These are phyloP conservation scores for Lichina pygmaea DNA, from an alignment of 495 filamentous ascomycete genomes.

Conservation along the genomic window DNA sequence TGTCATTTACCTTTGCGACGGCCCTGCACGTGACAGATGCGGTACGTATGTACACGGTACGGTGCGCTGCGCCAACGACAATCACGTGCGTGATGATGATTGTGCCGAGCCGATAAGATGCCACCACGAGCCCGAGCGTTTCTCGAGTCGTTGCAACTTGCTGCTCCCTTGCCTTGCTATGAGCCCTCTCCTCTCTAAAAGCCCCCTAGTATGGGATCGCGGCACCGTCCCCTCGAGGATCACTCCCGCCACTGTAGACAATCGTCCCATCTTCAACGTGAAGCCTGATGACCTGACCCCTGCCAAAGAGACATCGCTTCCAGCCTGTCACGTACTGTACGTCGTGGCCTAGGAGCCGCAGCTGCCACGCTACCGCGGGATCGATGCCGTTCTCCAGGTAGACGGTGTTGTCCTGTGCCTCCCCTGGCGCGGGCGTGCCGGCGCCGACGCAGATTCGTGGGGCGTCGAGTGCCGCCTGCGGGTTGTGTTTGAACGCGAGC, in stretches of 20 bases:
- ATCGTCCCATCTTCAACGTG: constrained; percentile 40
- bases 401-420: constrained; percentile 28
- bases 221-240: constrained; percentile 67
- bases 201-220: constrained; percentile 30
- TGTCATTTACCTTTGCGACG: too few species aligned
- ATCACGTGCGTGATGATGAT: too few species aligned
- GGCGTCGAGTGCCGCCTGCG: constrained; percentile 76
- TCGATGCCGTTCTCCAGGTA: constrained; percentile 70
- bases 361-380: constrained; percentile 31
- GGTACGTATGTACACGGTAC: too few species aligned
- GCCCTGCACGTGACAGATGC: too few species aligned
- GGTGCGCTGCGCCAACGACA: too few species aligned
- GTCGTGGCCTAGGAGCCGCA: constrained; percentile 45
- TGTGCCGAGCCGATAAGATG: too few species aligned
- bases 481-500: constrained; percentile 56
- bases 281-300: constrained; percentile 67
- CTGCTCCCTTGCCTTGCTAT: too few species aligned
- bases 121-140: too few species aligned
- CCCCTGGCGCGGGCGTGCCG: constrained; percentile 27
- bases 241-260: constrained; percentile 69
- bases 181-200: too few species aligned
- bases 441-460: constrained; percentile 66
- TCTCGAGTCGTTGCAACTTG: too few species aligned
- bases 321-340: constrained; percentile 40
- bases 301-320: constrained; percentile 50